Evolutionary conservation across 2,329 filamentous ascomycete species (phyloP).

Genomic region (Catunica adiposa): DNA sequence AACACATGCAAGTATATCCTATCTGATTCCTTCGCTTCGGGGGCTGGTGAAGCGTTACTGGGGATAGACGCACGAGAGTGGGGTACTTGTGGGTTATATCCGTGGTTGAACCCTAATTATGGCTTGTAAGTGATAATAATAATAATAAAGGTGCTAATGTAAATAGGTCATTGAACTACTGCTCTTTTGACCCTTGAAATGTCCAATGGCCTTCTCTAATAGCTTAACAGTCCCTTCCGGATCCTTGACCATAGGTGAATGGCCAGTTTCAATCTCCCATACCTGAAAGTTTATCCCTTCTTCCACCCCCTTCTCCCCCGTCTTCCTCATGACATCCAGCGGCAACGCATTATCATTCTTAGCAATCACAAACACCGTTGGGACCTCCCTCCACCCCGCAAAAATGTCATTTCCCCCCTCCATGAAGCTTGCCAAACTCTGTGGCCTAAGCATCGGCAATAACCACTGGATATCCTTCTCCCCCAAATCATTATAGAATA

Average conservation of each 20-base stretch:
- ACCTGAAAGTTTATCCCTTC: not conserved
- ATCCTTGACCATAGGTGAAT: not conserved
- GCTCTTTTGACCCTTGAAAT: not conserved
- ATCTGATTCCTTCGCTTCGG: not conserved
- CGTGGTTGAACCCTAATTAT: not conserved
- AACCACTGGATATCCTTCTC: not conserved
- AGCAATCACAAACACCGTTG: not conserved
- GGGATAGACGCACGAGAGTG: conserved; percentile 1
- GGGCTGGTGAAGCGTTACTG: no score
- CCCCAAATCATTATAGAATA: not conserved
- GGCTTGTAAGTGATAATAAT: no score
- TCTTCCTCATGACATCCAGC: not conserved
- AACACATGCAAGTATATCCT: not conserved
- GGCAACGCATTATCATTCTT: not conserved
- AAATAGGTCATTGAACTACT: not conserved
- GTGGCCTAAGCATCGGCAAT: not conserved
- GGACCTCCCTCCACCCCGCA: not conserved
- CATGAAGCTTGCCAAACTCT: not conserved
- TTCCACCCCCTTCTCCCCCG: not conserved
- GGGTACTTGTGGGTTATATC: not conserved
- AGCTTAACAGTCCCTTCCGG: not conserved
- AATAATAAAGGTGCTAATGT: no score
- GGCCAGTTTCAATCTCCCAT: not conserved
- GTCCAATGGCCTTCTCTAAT: not conserved
- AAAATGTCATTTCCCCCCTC: not conserved